Base-by-base conservation (phyloP, 805 yeast genomes). In the Ogataea ramenticola region DNA sequence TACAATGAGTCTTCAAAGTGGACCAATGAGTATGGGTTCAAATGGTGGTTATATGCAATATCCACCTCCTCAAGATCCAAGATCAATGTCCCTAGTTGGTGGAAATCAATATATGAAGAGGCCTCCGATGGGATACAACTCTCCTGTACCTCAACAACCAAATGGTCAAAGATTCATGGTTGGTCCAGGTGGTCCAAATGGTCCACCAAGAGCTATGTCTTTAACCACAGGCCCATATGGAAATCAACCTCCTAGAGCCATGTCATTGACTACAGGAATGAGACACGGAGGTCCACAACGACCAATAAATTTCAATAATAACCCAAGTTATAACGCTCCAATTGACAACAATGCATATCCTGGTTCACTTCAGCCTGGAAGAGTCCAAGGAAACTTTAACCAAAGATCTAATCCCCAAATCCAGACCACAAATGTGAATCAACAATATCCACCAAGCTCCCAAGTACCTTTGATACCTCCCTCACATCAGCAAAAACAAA, bases 31-130 rank as follows among this genome's bases (percentile, higher is more conserved):
- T 6, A 43, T 57, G 52, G 42, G 42, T 32, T 47, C 55, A 60
- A 45, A 42, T 50, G 9, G 22, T 31, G 15, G 45, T 49, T 17
- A 17, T 41, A 19, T 40, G 40, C 41, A 38, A 36, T 17, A 16
- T 35, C 37, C 26, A 35, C 39, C 21, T 22, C 41, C 24, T n/a
- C 44, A 36, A 20, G 37, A 30, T 26, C 72, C 74, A 14, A 57
- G 77, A 33, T 61, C 78, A 4, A 72, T 71, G 78, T 72, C 78
- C 1, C 15, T 26, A 24, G 39, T 31, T 9, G 39, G 22, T 12
- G 31, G 21, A 15, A 17, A 7, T 16, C 11, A n/a, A 5, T 6
- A 51, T 71, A n/a, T n/a, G n/a, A 29, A 20, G 15, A 24, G 34
- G 15, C 21, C 41, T 22, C 32, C 68, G 60, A 44, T 45, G 52